Percentiles rank a stretch among this genome's conserved stretches.
Evolutionary conservation across 257 asterid species (phyloP).

Genomic region (Jacaranda mimosifolia): DNA sequence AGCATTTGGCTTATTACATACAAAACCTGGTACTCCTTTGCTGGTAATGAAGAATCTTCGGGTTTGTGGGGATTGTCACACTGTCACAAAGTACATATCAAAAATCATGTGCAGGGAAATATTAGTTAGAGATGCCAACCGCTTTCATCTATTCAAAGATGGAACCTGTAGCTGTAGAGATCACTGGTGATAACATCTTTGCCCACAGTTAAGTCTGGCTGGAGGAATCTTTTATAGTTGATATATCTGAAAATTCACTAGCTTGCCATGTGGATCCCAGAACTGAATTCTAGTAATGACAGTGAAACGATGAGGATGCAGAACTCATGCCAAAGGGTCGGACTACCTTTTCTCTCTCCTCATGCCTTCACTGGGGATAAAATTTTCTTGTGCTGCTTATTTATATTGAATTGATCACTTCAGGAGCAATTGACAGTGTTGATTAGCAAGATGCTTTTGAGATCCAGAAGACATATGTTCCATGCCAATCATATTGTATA

Average conservation of each 20-base stretch:
- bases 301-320: no score
- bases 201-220: background rate
- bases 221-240: background rate
- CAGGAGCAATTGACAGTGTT: no score
- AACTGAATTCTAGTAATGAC: background rate
- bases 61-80: constrained; percentile 78
- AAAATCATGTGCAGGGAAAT: constrained; percentile 62
- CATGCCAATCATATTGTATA: no score
- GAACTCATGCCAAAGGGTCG: background rate
- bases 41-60: constrained; percentile 70
- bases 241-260: no score
- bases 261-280: background rate
- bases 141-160: constrained; percentile 67
- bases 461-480: no score
- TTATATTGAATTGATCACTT: no score
- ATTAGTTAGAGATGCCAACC: constrained; percentile 67
- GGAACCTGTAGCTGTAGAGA: constrained; percentile 72
- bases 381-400: background rate
- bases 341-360: background rate
- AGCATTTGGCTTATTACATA: constrained; percentile 63
- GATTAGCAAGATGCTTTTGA: no score
- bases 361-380: background rate
- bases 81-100: constrained; percentile 62
- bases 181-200: constrained; percentile 52
- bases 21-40: constrained; percentile 62